Percentiles rank a stretch among this genome's conserved stretches.
Conservation (phyloP, 306 rosid genomes). For the Glycyrrhiza uralensis region DNA sequence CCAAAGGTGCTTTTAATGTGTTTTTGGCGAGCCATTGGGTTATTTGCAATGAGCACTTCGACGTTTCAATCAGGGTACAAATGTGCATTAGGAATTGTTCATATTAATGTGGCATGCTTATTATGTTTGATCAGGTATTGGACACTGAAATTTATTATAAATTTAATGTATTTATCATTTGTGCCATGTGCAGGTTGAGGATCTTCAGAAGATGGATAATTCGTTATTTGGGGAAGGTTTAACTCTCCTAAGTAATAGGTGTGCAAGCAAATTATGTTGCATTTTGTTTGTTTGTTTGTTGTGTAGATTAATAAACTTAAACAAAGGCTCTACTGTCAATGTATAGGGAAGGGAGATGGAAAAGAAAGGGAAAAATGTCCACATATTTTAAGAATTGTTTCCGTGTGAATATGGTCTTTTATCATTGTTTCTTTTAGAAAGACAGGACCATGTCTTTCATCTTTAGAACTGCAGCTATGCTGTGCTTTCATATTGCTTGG, state of each 20-base stretch:
- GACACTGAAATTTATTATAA: not conserved
- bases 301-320: not conserved
- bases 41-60: not conserved
- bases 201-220: conserved; percentile 54
- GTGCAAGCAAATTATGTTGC: conserved; percentile 23
- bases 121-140: conserved; percentile 11
- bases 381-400: not conserved
- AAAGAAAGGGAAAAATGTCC: not conserved
- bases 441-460: not conserved
- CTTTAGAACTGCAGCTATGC: not conserved
- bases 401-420: not conserved
- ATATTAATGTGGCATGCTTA: not conserved
- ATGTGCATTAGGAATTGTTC: not conserved
- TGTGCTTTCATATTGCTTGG: not conserved
- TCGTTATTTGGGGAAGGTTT: conserved; percentile 87
- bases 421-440: not conserved
- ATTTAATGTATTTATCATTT: not conserved
- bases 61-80: not conserved
- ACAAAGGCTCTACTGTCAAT: not conserved
- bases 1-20: not conserved
- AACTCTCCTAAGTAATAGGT: conserved; percentile 72
- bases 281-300: not conserved
- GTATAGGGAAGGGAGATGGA: not conserved
- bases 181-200: conserved; percentile 55
- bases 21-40: not conserved